Conservation (phyloP, 169 alveolate genomes). For the Cryptosporidium canis region DNA sequence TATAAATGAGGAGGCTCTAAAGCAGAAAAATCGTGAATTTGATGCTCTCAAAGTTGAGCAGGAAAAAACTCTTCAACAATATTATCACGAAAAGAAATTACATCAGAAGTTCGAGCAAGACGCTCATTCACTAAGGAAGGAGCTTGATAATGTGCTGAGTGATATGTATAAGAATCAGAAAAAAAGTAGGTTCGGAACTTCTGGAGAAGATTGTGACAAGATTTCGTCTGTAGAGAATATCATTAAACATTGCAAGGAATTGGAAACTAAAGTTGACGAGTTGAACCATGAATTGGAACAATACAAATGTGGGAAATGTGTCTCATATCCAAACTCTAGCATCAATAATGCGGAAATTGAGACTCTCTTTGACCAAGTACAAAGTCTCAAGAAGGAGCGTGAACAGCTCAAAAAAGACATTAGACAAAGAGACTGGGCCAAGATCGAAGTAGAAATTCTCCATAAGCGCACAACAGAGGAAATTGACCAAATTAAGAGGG, state of each 20-base stretch:
- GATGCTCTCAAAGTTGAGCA: background rate
- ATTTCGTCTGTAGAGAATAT: constrained; percentile 24
- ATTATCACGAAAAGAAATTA: constrained; percentile 13
- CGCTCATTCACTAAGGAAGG: constrained; percentile 15
- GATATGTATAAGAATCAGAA: constrained; percentile 40
- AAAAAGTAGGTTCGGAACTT: constrained; percentile 21
- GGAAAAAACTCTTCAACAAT: background rate
- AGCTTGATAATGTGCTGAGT: constrained; percentile 51
- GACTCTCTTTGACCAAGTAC: constrained; percentile 50
- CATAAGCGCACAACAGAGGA: constrained; percentile 33
- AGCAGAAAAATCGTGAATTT: background rate
- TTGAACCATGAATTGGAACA: constrained; percentile 1
- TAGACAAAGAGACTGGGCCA: constrained; percentile 72
- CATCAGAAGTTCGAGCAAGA: constrained; percentile 55
- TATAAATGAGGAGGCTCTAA: background rate
- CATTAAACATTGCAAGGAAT: constrained; percentile 42
- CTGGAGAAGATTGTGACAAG: constrained; percentile 11
- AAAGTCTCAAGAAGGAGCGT: constrained; percentile 31
- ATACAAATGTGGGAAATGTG: background rate
- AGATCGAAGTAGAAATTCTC: constrained; percentile 32
- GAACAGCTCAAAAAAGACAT: constrained; percentile 64
- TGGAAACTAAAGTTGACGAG: constrained; percentile 44
- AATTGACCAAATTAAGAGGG: constrained; percentile 43
- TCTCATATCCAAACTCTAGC: background rate
- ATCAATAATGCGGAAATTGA: constrained; percentile 30